These are phyloP conservation scores for Phlebiopsis gigantea DNA, from an alignment of 768 basidiomycete genomes.

Conservation along the genomic window DNA sequence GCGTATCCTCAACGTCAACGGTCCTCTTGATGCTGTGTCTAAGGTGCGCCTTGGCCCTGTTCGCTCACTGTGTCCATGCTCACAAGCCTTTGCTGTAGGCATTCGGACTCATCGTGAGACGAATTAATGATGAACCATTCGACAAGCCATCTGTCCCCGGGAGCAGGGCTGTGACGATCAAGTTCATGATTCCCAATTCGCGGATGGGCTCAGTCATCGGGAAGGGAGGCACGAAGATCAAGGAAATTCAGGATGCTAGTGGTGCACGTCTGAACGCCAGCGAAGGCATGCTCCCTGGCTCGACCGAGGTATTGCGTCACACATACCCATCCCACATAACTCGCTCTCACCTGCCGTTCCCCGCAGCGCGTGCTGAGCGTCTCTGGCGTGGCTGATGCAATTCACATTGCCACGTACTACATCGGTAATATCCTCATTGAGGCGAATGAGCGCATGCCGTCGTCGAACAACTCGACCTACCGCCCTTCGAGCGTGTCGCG, in stretches of 20 bases:
- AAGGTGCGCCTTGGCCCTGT: constrained; percentile 53
- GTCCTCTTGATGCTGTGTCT: constrained; percentile 95
- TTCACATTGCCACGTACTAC: constrained; percentile 99
- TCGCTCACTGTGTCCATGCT: not conserved
- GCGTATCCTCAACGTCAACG: constrained; percentile 94
- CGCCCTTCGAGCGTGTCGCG: constrained; percentile 60
- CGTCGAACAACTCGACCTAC: constrained; percentile 47
- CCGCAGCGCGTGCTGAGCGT: constrained; percentile 91
- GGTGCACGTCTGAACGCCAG: constrained; percentile 95
- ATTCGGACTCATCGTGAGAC: constrained; percentile 95
- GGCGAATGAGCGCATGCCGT: constrained; percentile 79
- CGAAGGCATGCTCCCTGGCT: constrained; percentile 97
- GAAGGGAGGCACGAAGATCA: constrained; percentile 96
- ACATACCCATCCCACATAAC: constrained; percentile 2
- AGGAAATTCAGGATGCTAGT: constrained; percentile 98
- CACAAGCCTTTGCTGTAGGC: constrained; percentile 48
- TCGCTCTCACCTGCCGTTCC: constrained; percentile 8
- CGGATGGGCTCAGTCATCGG: constrained; percentile 99
- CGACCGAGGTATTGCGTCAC: constrained; percentile 77
- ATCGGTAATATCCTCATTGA: constrained; percentile 97
- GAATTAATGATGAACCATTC: constrained; percentile 99
- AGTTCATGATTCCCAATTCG: constrained; percentile 99
- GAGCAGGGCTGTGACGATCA: constrained; percentile 97
- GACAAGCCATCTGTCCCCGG: constrained; percentile 97
- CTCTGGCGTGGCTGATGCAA: constrained; percentile 97